phyloP scores from a whole-genome alignment of 73 alveolate species.

The Paramecium sexaurelia region DNA sequence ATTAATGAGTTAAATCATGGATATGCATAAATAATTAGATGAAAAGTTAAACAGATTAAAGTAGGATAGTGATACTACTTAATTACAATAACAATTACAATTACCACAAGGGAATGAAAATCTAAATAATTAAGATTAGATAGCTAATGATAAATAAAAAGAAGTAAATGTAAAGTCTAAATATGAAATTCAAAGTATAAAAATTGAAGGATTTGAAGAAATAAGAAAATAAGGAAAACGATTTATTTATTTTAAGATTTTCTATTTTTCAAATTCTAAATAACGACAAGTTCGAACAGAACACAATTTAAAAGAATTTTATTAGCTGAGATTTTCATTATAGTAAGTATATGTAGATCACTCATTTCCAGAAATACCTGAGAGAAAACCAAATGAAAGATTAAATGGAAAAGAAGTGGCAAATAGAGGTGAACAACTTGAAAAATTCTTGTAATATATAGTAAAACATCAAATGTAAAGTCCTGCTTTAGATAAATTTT shows the following conservation, averaged over 20 bases:
- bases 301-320: constrained; percentile 29
- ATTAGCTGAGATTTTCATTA: neutral
- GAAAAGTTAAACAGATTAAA: neutral
- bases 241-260: neutral
- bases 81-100: neutral
- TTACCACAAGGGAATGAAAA: neutral
- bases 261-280: constrained; percentile 5
- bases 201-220: constrained; percentile 20
- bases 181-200: neutral
- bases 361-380: constrained; percentile 16
- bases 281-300: neutral
- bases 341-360: neutral
- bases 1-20: neutral
- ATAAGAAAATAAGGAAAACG: constrained; percentile 33
- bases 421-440: neutral
- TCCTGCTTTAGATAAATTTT: neutral
- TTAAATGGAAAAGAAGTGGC: neutral
- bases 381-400: constrained; percentile 23
- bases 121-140: neutral
- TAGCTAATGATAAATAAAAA: neutral
- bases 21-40: constrained; percentile 32
- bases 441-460: neutral
- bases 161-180: neutral
- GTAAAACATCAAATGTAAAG: neutral
- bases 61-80: neutral